Conservation (phyloP, 2,329 filamentous ascomycete genomes). For the Microthyrium microscopicum region DNA sequence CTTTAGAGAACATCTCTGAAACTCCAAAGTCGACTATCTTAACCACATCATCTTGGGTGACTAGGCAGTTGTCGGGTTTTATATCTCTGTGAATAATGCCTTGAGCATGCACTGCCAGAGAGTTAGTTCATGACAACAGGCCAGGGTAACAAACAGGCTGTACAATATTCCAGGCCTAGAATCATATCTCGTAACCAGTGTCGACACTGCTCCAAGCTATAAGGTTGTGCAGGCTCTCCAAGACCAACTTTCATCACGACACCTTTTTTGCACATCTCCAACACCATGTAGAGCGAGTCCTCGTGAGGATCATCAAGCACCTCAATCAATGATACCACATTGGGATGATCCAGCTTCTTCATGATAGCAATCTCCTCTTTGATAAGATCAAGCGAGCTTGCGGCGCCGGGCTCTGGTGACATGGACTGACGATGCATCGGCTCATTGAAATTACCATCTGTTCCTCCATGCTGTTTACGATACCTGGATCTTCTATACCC, state of each 20-base stretch:
- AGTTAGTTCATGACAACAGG: neutral
- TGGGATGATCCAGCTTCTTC: slow-evolving; percentile 94
- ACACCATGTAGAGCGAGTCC: slow-evolving; percentile 94
- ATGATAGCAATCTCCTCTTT: slow-evolving; percentile 96
- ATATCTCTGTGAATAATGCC: slow-evolving; percentile 93
- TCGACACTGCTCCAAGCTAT: slow-evolving; percentile 65
- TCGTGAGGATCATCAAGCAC: slow-evolving; percentile 91
- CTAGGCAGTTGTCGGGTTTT: slow-evolving; percentile 88
- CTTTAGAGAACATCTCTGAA: slow-evolving; percentile 93
- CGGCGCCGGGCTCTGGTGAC: slow-evolving; percentile 24
- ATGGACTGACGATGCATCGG: slow-evolving; percentile 43
- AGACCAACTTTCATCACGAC: slow-evolving; percentile 92
- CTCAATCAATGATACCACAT: slow-evolving; percentile 84
- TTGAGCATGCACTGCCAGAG: slow-evolving; percentile 61
- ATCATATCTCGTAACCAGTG: slow-evolving; percentile 93
- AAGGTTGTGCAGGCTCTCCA: slow-evolving; percentile 67
- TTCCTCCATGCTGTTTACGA: too few species aligned
- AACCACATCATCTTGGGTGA: slow-evolving; percentile 81
- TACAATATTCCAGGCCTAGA: slow-evolving; percentile 81
- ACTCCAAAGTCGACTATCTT: slow-evolving; percentile 99
- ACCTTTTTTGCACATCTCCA: slow-evolving; percentile 98
- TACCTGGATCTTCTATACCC: too few species aligned
- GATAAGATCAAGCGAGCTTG: slow-evolving; percentile 65
- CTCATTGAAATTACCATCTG: slow-evolving; percentile 42
- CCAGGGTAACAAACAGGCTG: slow-evolving; percentile 20